Evolutionary conservation across 192 early-diverging fungal genomes (phyloP).

Genomic region (Mortierella hygrophila): DNA sequence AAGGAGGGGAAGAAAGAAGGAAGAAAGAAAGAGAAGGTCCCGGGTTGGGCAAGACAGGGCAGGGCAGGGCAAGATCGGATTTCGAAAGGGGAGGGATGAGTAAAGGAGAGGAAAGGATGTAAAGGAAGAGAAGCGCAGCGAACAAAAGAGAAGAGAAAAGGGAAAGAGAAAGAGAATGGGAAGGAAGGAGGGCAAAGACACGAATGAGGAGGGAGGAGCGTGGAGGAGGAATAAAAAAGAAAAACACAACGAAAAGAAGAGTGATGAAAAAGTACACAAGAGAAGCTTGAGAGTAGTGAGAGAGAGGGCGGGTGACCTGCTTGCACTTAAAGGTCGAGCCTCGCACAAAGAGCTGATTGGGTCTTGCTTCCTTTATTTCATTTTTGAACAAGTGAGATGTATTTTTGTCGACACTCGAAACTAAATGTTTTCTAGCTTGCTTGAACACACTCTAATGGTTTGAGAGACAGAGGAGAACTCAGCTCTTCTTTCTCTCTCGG

Average conservation of each 20-base stretch:
- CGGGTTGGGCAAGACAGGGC: background rate
- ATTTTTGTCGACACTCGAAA: too few species aligned
- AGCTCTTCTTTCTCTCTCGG: too few species aligned
- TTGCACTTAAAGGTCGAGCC: background rate
- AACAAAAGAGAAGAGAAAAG: background rate
- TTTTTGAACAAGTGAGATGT: background rate
- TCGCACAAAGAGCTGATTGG: background rate
- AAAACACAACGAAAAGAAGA: background rate
- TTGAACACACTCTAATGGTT: too few species aligned
- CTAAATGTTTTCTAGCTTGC: too few species aligned
- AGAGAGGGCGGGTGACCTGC: background rate
- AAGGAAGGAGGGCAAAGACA: background rate
- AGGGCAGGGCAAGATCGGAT: slow-evolving; percentile 2
- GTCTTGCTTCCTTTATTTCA: background rate
- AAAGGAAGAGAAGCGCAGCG: background rate
- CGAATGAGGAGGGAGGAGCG: background rate
- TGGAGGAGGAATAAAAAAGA: background rate
- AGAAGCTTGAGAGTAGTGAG: background rate
- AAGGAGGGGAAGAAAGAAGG: background rate
- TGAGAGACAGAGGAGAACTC: too few species aligned
- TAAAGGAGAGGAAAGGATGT: background rate
- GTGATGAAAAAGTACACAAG: background rate
- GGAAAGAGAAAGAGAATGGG: background rate
- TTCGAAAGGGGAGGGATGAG: background rate
- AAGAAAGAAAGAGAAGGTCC: background rate